Percentiles rank a stretch among this genome's conserved stretches.
phyloP scores from a whole-genome alignment of 2,329 filamentous ascomycete species.

The Sarocladium brachiariae region DNA sequence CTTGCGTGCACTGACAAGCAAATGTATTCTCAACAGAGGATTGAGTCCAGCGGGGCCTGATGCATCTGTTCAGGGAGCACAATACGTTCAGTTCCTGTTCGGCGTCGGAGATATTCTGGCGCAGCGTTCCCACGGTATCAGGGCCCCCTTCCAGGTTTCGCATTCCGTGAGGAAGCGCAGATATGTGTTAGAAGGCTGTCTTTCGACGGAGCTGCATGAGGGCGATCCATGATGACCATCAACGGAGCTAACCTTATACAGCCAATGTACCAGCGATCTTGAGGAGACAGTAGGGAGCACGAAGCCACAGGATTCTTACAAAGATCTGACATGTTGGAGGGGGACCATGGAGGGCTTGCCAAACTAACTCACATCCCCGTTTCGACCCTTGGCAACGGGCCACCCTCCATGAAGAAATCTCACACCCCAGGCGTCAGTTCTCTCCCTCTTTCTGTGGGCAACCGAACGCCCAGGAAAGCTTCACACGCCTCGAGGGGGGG shows the following conservation, averaged over 20 bases:
- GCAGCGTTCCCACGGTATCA: background rate
- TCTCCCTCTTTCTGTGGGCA: conserved; percentile 5
- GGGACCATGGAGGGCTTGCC: background rate
- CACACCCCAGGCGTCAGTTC: background rate
- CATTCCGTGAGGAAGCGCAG: conserved; percentile 1
- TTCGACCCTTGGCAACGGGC: conserved; percentile 10
- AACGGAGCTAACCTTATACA: conserved; percentile 7
- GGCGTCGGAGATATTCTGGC: conserved; percentile 2
- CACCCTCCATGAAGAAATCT: background rate
- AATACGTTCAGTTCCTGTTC: background rate
- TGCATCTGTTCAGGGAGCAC: no score
- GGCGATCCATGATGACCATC: conserved; percentile 8
- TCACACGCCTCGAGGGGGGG: background rate
- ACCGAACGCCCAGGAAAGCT: background rate
- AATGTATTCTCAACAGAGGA: no score
- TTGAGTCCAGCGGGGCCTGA: background rate
- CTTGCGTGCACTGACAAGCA: background rate
- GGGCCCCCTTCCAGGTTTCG: conserved; percentile 3
- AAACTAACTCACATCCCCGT: conserved; percentile 2
- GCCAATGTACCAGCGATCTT: conserved; percentile 7
- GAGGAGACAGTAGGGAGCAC: background rate
- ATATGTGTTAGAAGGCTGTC: background rate
- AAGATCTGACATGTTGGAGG: conserved; percentile 7
- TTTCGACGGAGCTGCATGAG: background rate
- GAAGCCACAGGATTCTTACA: conserved; percentile 3